Evolutionary conservation across 2,329 filamentous ascomycete genomes (phyloP).

Genomic region (Diplocarpon rosae): DNA sequence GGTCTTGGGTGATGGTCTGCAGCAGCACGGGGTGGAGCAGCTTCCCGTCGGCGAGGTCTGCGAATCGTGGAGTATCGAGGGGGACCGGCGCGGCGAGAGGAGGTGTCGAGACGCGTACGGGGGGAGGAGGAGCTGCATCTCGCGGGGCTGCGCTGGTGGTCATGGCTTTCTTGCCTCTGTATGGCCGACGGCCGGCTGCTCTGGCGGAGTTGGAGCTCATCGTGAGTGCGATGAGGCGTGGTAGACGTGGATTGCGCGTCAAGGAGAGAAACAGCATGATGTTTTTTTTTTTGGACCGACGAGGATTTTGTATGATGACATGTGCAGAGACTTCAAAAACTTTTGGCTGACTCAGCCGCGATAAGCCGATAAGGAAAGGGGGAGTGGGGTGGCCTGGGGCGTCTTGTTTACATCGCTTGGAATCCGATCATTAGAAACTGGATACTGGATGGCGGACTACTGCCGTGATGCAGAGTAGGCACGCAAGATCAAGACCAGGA

Average conservation of each 20-base stretch:
- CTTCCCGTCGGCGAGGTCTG: slow-evolving; percentile 33
- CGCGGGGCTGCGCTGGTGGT: slow-evolving; percentile 15
- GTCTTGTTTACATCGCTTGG: too few relatives aligned
- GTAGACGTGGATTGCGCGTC: slow-evolving; percentile 13
- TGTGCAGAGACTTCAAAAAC: not conserved
- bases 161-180: slow-evolving; percentile 19
- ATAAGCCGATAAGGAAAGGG: not conserved
- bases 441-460: too few relatives aligned
- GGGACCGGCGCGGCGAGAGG: slow-evolving; percentile 31
- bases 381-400: not conserved
- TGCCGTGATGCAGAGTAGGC: too few relatives aligned
- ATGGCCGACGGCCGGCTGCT: slow-evolving; percentile 15
- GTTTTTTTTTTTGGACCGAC: too few relatives aligned
- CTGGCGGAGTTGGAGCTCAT: slow-evolving; percentile 19
- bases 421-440: too few relatives aligned
- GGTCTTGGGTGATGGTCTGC: slow-evolving; percentile 53
- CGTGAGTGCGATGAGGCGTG: slow-evolving; percentile 13
- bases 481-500: too few relatives aligned
- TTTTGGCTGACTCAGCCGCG: not conserved
- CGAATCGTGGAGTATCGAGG: slow-evolving; percentile 36
- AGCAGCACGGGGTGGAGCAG: slow-evolving; percentile 37
- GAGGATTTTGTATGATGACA: too few relatives aligned
- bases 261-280: slow-evolving; percentile 14
- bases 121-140: slow-evolving; percentile 9
- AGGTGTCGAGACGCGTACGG: slow-evolving; percentile 31